Base-by-base conservation (phyloP, 768 basidiomycete genomes). In the Mycena rosella region DNA sequence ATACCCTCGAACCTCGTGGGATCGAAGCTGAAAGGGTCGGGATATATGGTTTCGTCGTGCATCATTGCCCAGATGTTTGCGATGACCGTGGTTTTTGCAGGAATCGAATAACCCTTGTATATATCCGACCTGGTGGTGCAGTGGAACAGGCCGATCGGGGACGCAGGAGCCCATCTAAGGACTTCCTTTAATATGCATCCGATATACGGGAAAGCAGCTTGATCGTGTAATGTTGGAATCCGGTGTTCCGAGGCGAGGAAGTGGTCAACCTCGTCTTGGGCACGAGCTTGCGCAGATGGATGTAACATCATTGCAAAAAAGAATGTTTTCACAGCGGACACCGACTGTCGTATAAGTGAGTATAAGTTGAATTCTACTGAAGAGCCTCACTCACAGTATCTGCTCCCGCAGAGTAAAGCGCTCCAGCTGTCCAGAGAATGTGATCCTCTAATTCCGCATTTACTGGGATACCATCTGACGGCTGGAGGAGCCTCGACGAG, bases 11-110 rank as follows among this genome's bases (percentile, higher is more conserved):
- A 75, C 2, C 76, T 68, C 3, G 70, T 70, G 2, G 76, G 76
- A 30, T 69, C 60, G 55, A 77, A 77, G 10, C n/a, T 40, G 36
- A 60, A 66, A 2, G 74, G 76, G 27, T 75, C 64, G 18, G 70
- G 65, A 44, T 75, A 76, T 9, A 60, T 40, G 1, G 58, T 60
- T 29, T 70, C 60, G 38, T 76, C 73, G 56, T 75, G 74, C 49
- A 70, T 59, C 72, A 76, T 75, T 11, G 63, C 67, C 72, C 64
- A 68, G 13, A 68, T 62, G 49, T 71, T 71, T 17, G 55, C 34
- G 24, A 68, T 60, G 8, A 72, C 44, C 3, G 40, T 52, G 20
- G 69, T 60, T 17, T 53, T 59, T 7, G 53, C 27, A 26, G 70
- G 70, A 17, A 71, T 63, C 18, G 18, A 57, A 49, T 47, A 64